Evolutionary conservation across 768 basidiomycete genomes (phyloP), one percentile per base, ranked within the genome.

Genomic region (Russula earlei): DNA sequence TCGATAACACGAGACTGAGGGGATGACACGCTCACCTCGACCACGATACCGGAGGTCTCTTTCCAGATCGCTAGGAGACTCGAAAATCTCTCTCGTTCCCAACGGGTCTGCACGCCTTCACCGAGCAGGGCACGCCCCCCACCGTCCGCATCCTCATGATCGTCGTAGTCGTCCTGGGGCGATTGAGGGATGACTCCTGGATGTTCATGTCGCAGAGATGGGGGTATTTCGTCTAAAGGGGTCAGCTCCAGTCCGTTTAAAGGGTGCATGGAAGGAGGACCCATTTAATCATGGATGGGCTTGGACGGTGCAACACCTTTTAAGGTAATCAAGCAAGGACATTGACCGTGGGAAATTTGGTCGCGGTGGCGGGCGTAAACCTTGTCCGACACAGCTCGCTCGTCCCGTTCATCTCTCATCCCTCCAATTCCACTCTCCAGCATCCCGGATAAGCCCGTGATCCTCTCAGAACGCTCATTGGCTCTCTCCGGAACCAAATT

Each of bases 21-120:
- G 34, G 20, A 15, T 5, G 47, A 60, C 34, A 40, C 7, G 27
- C 75, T 42, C 64, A 88, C 88, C 78, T 91, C 87, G 22, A 85
- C 66, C 38, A 88, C 82, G 49, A 90, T 86, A 36, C 75, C 68
- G 61, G 74, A 74, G 10, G 81, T 72, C 64, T 82, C 82, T 1
- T 70, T 65, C 84, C 85, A 86, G 14, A 75, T 52, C 6, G 27
- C 19, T 12, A 44, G 24, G 17, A 33, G 34, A 11, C 49, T 63
- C 51, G 50, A 40, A 58, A 64, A 60, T 8, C 14, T 2, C 44
- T 63, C 66, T 48, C 68, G 67, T 1, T 55, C 63, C 8, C 64
- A 67, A n/a, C 66, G 65, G 7, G 64, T 64, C 40, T 68, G 64
- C 25, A 62, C 63, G 31, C 63, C 65, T 41, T 69, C 61, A 19